phyloP scores from a whole-genome alignment of 2,329 filamentous ascomycete genomes.

The Teratosphaeria viscida region DNA sequence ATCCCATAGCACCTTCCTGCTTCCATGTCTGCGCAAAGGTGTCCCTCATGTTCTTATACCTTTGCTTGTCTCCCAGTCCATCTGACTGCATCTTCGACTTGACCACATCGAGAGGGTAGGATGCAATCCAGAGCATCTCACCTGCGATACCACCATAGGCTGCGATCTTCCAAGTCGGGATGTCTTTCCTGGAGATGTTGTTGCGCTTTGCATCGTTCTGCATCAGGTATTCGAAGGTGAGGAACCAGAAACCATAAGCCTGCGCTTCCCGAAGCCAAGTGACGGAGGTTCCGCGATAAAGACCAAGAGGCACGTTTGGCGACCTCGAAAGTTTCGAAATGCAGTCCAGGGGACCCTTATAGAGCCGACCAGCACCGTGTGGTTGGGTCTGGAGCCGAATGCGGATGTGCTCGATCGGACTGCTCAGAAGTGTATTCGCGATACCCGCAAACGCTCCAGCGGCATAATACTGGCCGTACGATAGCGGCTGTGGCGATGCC shows the following conservation, averaged over 20 bases:
- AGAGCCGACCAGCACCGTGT: conserved; percentile 68
- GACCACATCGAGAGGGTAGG: conserved; percentile 92
- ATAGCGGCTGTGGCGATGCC: conserved; percentile 39
- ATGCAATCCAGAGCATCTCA: conserved; percentile 84
- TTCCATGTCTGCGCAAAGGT: conserved; percentile 77
- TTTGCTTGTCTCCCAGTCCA: conserved; percentile 63
- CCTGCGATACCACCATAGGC: conserved; percentile 87
- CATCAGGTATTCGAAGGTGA: conserved; percentile 94
- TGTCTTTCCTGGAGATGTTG: conserved; percentile 60
- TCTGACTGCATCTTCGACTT: conserved; percentile 99
- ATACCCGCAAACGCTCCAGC: conserved; percentile 87
- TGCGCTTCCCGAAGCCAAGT: conserved; percentile 83
- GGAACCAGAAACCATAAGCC: conserved; percentile 93
- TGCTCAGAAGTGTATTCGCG: conserved; percentile 77
- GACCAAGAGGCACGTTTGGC: conserved; percentile 57
- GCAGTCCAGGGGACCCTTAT: conserved; percentile 79
- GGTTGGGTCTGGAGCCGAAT: conserved; percentile 95
- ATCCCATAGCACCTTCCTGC: conserved; percentile 66
- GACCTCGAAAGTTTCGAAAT: conserved; percentile 67
- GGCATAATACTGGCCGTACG: conserved; percentile 78
- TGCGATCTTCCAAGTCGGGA: conserved; percentile 77
- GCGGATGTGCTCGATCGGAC: conserved; percentile 91
- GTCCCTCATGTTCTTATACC: conserved; percentile 74
- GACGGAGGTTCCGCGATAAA: conserved; percentile 81
- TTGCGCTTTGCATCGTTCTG: conserved; percentile 75